These are phyloP conservation scores for Tylopilus felleus DNA, from an alignment of 768 basidiomycete genomes.

Conservation along the genomic window DNA sequence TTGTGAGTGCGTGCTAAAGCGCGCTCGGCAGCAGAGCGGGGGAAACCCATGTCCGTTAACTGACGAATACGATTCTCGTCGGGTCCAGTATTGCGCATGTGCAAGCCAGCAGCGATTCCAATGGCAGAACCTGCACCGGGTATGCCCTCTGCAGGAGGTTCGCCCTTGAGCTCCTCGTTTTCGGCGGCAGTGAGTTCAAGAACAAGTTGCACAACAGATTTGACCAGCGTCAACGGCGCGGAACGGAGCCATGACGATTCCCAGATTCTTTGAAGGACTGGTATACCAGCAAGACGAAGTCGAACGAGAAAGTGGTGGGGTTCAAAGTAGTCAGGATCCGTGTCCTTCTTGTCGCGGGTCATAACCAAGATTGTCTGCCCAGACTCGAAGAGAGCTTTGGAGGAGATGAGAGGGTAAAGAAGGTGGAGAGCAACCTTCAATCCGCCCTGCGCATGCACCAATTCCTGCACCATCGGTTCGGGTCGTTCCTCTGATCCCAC, in stretches of 20 bases:
- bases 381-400: constrained; percentile 81
- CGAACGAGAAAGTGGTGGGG: constrained; percentile 84
- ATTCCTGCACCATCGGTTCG: constrained; percentile 54
- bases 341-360: constrained; percentile 75
- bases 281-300: constrained; percentile 67
- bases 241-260: constrained; percentile 75
- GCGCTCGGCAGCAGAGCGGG: constrained; percentile 79
- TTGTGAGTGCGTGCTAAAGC: constrained; percentile 84
- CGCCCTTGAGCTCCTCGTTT: constrained; percentile 64
- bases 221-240: constrained; percentile 71
- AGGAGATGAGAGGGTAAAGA: constrained; percentile 69
- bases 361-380: constrained; percentile 72
- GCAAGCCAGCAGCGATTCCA: constrained; percentile 32
- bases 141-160: constrained; percentile 36
- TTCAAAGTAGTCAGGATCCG: constrained; percentile 77
- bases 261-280: constrained; percentile 72
- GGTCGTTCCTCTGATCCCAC: constrained; percentile 55
- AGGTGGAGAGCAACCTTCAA: constrained; percentile 80
- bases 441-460: constrained; percentile 75
- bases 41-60: constrained; percentile 96
- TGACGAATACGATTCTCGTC: constrained; percentile 80
- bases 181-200: constrained; percentile 82
- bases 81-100: constrained; percentile 43
- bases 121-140: constrained; percentile 30
- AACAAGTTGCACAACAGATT: constrained; percentile 71